Percentiles rank a stretch among this genome's conserved stretches.
phyloP scores from a whole-genome alignment of 148 eudicot species.

The Rhododendron griersonianum region DNA sequence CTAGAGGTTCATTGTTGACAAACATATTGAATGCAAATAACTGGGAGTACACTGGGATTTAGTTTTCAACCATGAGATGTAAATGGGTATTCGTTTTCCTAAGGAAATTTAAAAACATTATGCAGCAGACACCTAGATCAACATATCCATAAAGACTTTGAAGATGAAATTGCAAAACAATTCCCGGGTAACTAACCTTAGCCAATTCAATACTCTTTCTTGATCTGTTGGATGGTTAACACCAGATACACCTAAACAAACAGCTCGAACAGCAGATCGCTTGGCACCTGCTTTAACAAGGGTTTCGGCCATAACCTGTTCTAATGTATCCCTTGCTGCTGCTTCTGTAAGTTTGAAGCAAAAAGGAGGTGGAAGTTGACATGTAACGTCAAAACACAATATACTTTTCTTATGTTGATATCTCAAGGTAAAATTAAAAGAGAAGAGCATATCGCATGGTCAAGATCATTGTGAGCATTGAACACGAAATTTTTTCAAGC shows the following conservation, averaged over 20 bases:
- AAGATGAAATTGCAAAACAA: not conserved
- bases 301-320: constrained; percentile 60
- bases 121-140: constrained; percentile 1
- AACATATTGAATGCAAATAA: not conserved
- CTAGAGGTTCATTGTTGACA: not conserved
- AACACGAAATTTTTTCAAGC: not conserved
- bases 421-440: not conserved
- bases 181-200: constrained; percentile 35
- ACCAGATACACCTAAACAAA: constrained; percentile 76
- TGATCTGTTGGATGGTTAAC: constrained; percentile 73
- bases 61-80: not conserved
- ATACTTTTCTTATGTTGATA: not conserved
- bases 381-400: not conserved
- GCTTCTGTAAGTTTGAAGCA: constrained; percentile 37
- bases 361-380: not conserved
- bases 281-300: constrained; percentile 41
- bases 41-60: not conserved
- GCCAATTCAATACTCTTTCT: constrained; percentile 53
- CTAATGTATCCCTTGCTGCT: constrained; percentile 57
- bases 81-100: not conserved
- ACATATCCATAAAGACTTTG: not conserved
- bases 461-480: not conserved
- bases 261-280: constrained; percentile 57
- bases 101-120: not conserved
- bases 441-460: not conserved